Base-by-base conservation (phyloP, 2,329 filamentous ascomycete genomes). In the Pseudodiploospora longispora region DNA sequence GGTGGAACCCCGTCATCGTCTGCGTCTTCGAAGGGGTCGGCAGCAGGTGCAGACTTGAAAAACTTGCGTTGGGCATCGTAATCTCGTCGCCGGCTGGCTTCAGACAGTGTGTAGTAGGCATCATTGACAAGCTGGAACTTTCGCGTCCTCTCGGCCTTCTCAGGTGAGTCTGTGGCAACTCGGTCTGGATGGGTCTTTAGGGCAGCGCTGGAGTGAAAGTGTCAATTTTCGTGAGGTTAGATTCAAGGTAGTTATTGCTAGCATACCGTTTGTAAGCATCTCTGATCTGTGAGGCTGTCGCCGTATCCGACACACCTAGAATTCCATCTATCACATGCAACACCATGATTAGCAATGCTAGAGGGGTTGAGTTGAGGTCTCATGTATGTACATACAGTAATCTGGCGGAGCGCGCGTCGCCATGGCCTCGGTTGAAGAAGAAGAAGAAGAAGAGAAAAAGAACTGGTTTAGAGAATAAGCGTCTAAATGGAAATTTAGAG, bases 101-200 rank as follows among this genome's bases (percentile, higher is more conserved):
- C 90, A 0, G 87, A 95, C 29, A 97, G 81, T 0, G 87, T 90
- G 64, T 87, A 95, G 72, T 95, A 95, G 50, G 89, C 88, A 59
- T 95, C 89, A 68, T 94, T 95, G 58, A 95, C 86, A 52, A 86
- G 79, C 64, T 95, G 89, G 70, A 95, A 95, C 61, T 83, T 83
- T 59, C 85, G 86, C 5, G 93, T 98, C 58, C 90, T 85, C 9
- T 78, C 66, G 27, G 80, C 65, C 51, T 91, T 87, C 55, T 97
- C 89, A 33, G 90, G 87, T 5, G 88, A 91, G 66, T 89, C 81
- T 52, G 78, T 69, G 29, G 89, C 76, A 35, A 98, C 88, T 47
- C 93, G 86, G 63, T 98, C 93, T 2, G 91, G 91, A 63, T 97
- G 91, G 51, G 87, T 89, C 67, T 93, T 95, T 38, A 97, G 73